Base-by-base conservation (phyloP, 129 eudicot genomes). In the Helichrysum umbraculigerum region DNA sequence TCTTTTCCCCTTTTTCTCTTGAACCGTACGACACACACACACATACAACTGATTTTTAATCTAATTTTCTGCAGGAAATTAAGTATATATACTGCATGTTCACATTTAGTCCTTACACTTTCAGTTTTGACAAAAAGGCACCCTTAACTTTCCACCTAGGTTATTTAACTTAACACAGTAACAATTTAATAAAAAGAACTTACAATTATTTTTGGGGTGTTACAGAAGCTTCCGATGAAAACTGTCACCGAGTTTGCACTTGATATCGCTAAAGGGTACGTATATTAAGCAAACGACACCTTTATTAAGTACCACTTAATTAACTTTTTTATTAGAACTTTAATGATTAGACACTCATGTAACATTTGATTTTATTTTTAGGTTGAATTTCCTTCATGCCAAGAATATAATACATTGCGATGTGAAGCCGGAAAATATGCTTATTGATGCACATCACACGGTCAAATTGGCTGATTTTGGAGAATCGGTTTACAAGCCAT, bases 331-430 rank as follows among this genome's bases (percentile, higher is more conserved):
- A 10, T 42, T 42, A 16, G 12, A n/a, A 54, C 22, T 54, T 54
- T 37, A 68, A 20, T 20, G 37, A 17, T 37, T 3, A 52, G 34
- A 22, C 25, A 65, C 30, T 47, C 21, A 52, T 16, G 16, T 29
- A 72, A 17, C 33, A 0, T 3, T 19, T 54, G 72, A 17, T 30
- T 7, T 41, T 57, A 9, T 15, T 0, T 34, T 1, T 15, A 87
- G 91, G 82, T 67, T 87, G 77, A 82, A 83, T 76, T 87, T 84
- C 35, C 87, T 87, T 25, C 91, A 87, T 30, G 71, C 81, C 58
- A 57, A 81, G 66, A 87, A 84, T 57, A 82, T 87, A 25, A 85
- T 84, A 57, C 91, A 87, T 22, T 76, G 85, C 47, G 88, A 87
- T 34, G 84, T 86, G 44, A 86, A 83, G 65, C 83, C 84, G 2